Conservation (phyloP, 83 land plant genomes). For the Thuja plicata region DNA sequence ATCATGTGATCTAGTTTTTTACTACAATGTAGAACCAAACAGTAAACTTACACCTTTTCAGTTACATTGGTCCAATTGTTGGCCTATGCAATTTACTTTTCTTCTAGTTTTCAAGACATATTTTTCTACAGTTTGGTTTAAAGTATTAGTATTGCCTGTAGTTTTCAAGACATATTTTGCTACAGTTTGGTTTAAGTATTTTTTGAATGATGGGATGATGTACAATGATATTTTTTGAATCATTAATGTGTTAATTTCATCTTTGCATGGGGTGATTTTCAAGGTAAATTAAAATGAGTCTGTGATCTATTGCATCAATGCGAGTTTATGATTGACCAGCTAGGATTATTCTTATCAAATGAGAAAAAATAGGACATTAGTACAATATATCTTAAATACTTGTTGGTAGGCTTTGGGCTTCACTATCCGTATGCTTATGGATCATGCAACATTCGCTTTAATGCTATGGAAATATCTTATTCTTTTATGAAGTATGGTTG, state of each 20-base stretch:
- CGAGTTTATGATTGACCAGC: constrained; percentile 76
- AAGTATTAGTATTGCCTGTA: too few relatives aligned
- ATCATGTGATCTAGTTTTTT: constrained; percentile 64
- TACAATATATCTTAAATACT: constrained; percentile 86
- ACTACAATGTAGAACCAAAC: constrained; percentile 52
- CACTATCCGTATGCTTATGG: not conserved
- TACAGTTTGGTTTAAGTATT: not conserved
- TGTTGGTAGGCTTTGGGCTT: constrained; percentile 53
- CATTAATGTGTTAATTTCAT: not conserved
- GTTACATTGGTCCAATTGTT: constrained; percentile 72
- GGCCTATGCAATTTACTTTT: constrained; percentile 46
- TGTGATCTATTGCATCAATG: constrained; percentile 61
- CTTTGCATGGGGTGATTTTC: not conserved
- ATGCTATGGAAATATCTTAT: not conserved
- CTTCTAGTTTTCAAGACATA: too few relatives aligned
- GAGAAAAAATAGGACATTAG: constrained; percentile 95
- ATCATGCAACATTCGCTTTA: too few relatives aligned
- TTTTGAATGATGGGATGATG: not conserved
- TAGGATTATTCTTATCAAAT: constrained; percentile 89
- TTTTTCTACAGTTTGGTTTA: too few relatives aligned
- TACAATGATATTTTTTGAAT: not conserved
- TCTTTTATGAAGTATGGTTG: not conserved
- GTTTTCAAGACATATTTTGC: not conserved
- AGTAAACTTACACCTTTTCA: constrained; percentile 70
- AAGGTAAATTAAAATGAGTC: constrained; percentile 69